Conservation (phyloP, 2,329 filamentous ascomycete genomes). For the Tolypocladium capitatum region DNA sequence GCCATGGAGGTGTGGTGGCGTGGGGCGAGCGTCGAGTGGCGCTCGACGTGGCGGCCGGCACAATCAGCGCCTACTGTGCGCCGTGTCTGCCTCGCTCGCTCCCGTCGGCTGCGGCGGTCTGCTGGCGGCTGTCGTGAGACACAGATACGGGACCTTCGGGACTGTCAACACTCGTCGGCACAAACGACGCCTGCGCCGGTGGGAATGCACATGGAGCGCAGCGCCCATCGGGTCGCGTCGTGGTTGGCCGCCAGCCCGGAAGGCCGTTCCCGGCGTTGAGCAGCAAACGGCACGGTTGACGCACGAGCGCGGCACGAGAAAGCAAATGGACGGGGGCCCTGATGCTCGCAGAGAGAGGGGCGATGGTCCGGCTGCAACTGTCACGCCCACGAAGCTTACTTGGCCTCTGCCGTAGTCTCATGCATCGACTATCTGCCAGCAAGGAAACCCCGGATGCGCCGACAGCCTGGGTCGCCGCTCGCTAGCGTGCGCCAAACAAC, state of each 20-base stretch:
- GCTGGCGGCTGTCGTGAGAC: neutral
- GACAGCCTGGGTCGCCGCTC: neutral
- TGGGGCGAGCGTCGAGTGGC: slow-evolving; percentile 1
- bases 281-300: neutral
- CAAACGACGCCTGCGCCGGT: neutral
- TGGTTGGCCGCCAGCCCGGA: neutral
- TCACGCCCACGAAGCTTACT: neutral
- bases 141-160: neutral
- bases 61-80: neutral
- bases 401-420: too few relatives aligned
- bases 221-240: neutral
- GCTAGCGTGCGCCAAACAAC: neutral
- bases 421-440: neutral
- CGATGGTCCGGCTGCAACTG: neutral
- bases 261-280: neutral
- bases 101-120: neutral
- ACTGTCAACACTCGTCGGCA: neutral
- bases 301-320: neutral
- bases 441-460: neutral
- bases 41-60: slow-evolving; percentile 1
- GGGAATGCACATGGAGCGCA: neutral
- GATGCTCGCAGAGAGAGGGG: too few relatives aligned
- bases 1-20: neutral
- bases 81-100: neutral
- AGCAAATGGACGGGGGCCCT: neutral